Evolutionary conservation across 345 rosid species (phyloP).

Genomic region (Populus nigra): DNA sequence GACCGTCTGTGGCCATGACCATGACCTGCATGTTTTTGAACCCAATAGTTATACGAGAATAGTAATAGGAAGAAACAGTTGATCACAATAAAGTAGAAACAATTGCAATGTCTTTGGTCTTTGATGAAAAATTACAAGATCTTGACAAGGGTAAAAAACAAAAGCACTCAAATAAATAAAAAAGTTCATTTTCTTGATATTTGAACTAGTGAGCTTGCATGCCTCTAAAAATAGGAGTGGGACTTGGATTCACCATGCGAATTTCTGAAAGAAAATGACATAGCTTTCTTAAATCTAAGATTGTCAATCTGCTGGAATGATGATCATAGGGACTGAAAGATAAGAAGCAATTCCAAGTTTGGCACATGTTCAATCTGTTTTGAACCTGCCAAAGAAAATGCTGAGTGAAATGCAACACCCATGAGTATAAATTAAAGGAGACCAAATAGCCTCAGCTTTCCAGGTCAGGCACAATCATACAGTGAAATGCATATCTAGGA

Average conservation of each 20-base stretch:
- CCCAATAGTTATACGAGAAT: background rate
- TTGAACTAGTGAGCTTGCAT: background rate
- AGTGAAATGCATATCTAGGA: background rate
- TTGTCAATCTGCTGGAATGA: background rate
- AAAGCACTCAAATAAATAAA: background rate
- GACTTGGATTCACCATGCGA: background rate
- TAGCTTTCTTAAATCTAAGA: background rate
- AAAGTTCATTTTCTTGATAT: background rate
- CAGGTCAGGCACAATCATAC: background rate
- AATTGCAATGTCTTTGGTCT: background rate
- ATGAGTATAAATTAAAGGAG: background rate
- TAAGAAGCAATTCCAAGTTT: too few relatives aligned
- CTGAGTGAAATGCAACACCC: background rate
- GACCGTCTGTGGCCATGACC: conserved; percentile 40
- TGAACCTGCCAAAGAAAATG: background rate
- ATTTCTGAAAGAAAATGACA: background rate
- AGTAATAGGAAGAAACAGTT: background rate
- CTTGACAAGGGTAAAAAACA: background rate
- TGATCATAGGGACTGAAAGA: background rate
- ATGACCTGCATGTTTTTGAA: conserved; percentile 28
- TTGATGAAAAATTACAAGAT: background rate
- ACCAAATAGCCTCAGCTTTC: background rate
- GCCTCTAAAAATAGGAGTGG: background rate
- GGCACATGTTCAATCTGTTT: background rate
- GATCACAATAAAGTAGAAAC: background rate